A percentile compares a stretch with the other conserved stretches of the same genome.
Conservation (phyloP, 208 protist genomes). For the Acanthamoeba castellanii region DNA sequence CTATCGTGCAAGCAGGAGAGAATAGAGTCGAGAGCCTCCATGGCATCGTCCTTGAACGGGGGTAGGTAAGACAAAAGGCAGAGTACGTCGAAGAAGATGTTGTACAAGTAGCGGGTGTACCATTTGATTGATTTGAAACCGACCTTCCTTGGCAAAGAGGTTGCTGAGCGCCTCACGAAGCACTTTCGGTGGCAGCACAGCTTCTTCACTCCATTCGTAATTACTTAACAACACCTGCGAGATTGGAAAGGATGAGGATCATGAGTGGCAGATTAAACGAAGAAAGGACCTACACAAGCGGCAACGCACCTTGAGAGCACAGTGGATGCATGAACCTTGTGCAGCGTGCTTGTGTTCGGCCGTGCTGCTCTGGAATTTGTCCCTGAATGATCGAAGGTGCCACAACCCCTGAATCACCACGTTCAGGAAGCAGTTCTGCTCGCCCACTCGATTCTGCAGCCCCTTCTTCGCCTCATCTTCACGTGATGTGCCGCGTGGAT, state of each 20-base stretch:
- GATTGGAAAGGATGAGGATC: neutral
- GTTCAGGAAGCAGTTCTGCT: conserved; percentile 66
- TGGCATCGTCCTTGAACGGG: conserved; percentile 9
- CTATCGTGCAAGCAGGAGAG: neutral
- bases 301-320: conserved; percentile 41
- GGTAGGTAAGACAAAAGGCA: neutral
- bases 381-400: neutral
- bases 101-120: neutral
- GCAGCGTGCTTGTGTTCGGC: neutral
- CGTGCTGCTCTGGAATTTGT: neutral
- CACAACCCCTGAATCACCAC: conserved; percentile 58
- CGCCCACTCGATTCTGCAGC: neutral
- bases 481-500: too few relatives aligned
- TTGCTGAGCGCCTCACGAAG: conserved; percentile 38
- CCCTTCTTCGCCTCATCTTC: neutral
- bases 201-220: conserved; percentile 32
- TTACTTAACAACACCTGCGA: neutral
- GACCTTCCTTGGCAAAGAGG: conserved; percentile 6
- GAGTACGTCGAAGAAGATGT: neutral
- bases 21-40: neutral
- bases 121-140: conserved; percentile 29
- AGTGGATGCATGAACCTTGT: conserved; percentile 27
- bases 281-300: neutral
- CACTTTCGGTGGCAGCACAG: conserved; percentile 37
- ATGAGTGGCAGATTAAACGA: neutral